phyloP scores from a whole-genome alignment of 768 basidiomycete genomes.

The Solioccasus polychromus region DNA sequence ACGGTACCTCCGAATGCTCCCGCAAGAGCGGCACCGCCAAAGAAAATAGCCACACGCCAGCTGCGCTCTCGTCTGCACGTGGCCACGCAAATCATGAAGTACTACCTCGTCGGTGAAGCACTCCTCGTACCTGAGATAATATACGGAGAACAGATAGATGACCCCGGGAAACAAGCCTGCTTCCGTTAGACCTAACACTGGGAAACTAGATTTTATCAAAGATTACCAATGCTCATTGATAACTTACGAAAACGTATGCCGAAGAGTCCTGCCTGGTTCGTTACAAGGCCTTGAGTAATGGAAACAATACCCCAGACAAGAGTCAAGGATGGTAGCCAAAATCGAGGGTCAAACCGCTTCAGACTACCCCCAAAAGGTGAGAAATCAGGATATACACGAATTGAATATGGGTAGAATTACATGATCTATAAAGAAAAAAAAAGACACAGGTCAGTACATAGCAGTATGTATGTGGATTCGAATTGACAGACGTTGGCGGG shows the following conservation, averaged over 20 bases:
- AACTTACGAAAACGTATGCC: slow-evolving; percentile 51
- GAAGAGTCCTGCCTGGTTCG: slow-evolving; percentile 50
- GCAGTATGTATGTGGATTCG: not conserved
- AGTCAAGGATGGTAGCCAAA: slow-evolving; percentile 62
- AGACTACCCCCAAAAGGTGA: slow-evolving; percentile 34
- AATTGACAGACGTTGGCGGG: slow-evolving; percentile 47
- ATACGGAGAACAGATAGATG: slow-evolving; percentile 57
- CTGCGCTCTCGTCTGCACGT: slow-evolving; percentile 49
- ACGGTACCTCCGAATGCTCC: slow-evolving; percentile 57
- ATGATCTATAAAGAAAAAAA: slow-evolving; percentile 13
- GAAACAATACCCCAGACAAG: slow-evolving; percentile 57
- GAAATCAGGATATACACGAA: not conserved
- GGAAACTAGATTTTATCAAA: not conserved
- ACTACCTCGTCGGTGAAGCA: not conserved
- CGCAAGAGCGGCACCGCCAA: slow-evolving; percentile 58
- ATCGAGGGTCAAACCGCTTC: slow-evolving; percentile 56
- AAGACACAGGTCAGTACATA: not conserved
- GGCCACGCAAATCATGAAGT: not conserved
- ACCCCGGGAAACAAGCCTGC: slow-evolving; percentile 62
- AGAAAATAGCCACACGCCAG: slow-evolving; percentile 61
- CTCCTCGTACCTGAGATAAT: slow-evolving; percentile 43
- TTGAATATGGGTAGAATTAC: slow-evolving; percentile 19
- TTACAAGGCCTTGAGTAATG: slow-evolving; percentile 53
- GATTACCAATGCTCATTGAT: not conserved
- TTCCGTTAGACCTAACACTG: slow-evolving; percentile 56